These are phyloP conservation scores for Plasmodium knowlesi DNA, from an alignment of 169 alveolate genomes.

Conservation along the genomic window DNA sequence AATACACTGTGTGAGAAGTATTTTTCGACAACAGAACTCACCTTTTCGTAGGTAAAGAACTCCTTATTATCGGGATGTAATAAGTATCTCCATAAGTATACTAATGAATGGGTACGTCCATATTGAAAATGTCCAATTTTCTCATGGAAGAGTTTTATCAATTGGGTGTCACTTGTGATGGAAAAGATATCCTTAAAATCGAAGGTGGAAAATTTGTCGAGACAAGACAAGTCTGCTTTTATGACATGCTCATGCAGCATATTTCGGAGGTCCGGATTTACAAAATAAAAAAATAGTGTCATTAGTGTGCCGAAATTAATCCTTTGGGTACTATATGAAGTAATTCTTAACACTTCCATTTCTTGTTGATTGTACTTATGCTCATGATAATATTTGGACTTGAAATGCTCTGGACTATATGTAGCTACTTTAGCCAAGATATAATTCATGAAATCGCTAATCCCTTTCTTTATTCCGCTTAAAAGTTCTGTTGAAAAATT, in stretches of 20 bases:
- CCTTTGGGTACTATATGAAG: not conserved
- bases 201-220: not conserved
- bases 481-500: not conserved
- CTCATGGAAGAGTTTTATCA: not conserved
- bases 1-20: not conserved
- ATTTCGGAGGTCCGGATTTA: conserved; percentile 8
- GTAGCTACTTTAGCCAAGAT: not conserved
- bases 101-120: not conserved
- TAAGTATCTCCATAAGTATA: conserved; percentile 6
- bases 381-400: not conserved
- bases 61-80: conserved; percentile 2
- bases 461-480: conserved; percentile 7
- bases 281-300: not conserved
- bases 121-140: not conserved
- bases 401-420: not conserved
- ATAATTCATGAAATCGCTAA: conserved; percentile 2
- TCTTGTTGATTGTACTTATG: not conserved
- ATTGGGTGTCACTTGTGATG: not conserved
- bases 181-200: conserved; percentile 9
- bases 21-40: not conserved
- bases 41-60: conserved; percentile 22
- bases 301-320: not conserved
- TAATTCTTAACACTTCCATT: not conserved
- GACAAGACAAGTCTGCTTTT: not conserved
- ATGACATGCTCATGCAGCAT: not conserved